Conservation (phyloP, 768 basidiomycete genomes). For the Trametes cinnabarina region DNA sequence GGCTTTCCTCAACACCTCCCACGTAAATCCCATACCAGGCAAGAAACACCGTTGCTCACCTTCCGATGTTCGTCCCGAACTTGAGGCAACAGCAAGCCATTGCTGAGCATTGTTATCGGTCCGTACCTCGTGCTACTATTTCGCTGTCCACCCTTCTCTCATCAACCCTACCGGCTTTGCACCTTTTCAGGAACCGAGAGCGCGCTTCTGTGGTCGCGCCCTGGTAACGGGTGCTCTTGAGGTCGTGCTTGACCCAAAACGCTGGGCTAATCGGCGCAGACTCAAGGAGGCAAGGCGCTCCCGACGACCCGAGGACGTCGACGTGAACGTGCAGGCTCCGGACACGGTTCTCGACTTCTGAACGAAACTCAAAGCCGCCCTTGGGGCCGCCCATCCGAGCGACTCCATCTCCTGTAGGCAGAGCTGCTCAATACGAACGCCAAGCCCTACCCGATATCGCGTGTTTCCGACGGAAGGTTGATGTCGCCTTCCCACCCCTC, state of each 20-base stretch:
- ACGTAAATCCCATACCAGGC: background rate
- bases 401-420: slow-evolving; percentile 5
- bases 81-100: no score
- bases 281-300: background rate
- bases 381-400: slow-evolving; percentile 14
- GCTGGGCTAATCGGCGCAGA: background rate
- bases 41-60: background rate
- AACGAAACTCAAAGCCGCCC: background rate
- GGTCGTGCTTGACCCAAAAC: background rate
- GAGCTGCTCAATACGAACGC: slow-evolving; percentile 3
- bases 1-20: background rate
- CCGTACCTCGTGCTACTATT: background rate
- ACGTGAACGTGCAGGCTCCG: slow-evolving; percentile 3
- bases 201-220: background rate
- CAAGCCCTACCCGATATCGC: slow-evolving; percentile 7
- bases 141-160: background rate
- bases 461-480: background rate
- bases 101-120: no score
- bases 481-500: slow-evolving; percentile 9
- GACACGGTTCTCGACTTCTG: slow-evolving; percentile 6
- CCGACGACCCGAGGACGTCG: background rate
- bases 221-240: background rate
- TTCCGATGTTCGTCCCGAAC: background rate
- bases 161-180: background rate
- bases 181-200: background rate